These are phyloP conservation scores for Scleroderma citrinum DNA, from an alignment of 768 basidiomycete genomes.

Conservation along the genomic window DNA sequence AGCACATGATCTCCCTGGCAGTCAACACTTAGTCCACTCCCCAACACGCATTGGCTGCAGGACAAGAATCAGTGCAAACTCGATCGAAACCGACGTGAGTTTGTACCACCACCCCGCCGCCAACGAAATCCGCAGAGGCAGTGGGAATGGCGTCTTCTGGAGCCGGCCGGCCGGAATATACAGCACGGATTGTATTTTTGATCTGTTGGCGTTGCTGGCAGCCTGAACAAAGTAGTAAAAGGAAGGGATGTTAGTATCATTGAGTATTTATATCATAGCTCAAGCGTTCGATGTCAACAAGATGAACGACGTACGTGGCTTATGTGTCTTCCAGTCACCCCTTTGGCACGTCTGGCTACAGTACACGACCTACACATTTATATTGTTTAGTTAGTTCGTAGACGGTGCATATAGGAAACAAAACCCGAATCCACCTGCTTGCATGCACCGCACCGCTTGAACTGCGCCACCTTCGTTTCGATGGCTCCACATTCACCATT, in stretches of 20 bases:
- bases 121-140: conserved; percentile 5
- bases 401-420: no score
- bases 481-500: conserved; percentile 24
- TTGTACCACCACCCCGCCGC: conserved; percentile 1
- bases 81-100: not conserved
- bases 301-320: conserved; percentile 5
- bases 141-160: not conserved
- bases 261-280: not conserved
- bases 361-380: conserved; percentile 20
- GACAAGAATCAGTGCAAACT: no score
- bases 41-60: no score
- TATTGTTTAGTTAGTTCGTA: not conserved
- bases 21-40: no score
- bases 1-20: no score
- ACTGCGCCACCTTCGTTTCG: conserved; percentile 32
- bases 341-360: conserved; percentile 27
- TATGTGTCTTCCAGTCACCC: conserved; percentile 26
- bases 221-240: no score
- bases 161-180: conserved; percentile 2
- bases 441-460: conserved; percentile 38
- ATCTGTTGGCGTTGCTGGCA: conserved; percentile 6
- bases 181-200: conserved; percentile 6
- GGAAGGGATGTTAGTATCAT: not conserved
- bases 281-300: no score
- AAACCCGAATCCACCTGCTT: conserved; percentile 14